Conservation (phyloP, 495 filamentous ascomycete species). For the Talaromyces liani region DNA sequence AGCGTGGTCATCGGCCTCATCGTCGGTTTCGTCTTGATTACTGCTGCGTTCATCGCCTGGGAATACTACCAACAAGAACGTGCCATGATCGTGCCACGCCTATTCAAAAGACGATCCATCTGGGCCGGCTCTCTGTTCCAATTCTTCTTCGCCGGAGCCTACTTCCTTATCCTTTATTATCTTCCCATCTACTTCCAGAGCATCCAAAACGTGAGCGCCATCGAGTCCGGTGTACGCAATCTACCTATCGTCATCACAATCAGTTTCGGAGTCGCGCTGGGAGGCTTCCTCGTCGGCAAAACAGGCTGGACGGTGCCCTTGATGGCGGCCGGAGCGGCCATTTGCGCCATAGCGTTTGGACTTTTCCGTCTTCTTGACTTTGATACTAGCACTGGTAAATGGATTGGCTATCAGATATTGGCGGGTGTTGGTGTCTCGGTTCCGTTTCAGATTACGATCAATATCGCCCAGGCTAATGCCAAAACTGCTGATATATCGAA, state of each 20-base stretch:
- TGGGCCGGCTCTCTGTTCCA: constrained; percentile 24
- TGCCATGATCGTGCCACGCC: constrained; percentile 23
- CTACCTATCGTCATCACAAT: constrained; percentile 42
- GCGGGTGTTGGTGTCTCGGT: constrained; percentile 32
- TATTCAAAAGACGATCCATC: constrained; percentile 37
- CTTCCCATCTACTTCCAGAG: constrained; percentile 59
- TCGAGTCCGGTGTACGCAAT: constrained; percentile 42
- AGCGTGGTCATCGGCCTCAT: constrained; percentile 21
- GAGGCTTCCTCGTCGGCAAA: constrained; percentile 21
- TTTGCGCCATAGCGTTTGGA: constrained; percentile 36
- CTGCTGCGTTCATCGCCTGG: constrained; percentile 19
- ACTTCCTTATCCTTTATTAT: constrained; percentile 47
- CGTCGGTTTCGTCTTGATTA: constrained; percentile 21
- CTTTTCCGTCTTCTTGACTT: constrained; percentile 42
- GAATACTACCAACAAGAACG: constrained; percentile 46
- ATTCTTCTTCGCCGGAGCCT: constrained; percentile 36
- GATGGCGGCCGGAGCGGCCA: constrained; percentile 19
- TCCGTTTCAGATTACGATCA: constrained; percentile 12
- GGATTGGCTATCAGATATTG: constrained; percentile 52
- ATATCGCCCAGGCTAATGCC: constrained; percentile 12
- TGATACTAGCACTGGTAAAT: constrained; percentile 33
- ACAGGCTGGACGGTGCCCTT: constrained; percentile 30
- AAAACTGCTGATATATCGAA: constrained; percentile 11
- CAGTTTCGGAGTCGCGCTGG: constrained; percentile 21
- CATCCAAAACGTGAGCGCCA: constrained; percentile 36